phyloP scores from a whole-genome alignment of 345 rosid genomes.

The Nephelium lappaceum region DNA sequence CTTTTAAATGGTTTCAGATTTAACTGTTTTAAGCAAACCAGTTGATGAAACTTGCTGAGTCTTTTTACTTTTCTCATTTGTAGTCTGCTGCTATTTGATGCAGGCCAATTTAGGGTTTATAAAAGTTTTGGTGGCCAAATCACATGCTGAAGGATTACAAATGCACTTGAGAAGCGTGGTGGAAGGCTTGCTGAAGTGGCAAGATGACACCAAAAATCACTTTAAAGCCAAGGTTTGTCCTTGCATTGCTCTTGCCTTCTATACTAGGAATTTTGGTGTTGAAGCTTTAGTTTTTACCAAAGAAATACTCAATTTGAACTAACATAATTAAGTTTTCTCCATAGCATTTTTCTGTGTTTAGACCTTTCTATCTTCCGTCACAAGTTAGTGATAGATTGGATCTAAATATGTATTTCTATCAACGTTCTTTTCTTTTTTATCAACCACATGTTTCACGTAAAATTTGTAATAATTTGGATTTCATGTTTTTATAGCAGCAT shows the following conservation, averaged over 20 bases:
- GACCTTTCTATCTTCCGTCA: not conserved
- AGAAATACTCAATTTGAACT: not conserved
- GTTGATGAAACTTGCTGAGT: not conserved
- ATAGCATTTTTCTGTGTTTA: not conserved
- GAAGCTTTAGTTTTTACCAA: not conserved
- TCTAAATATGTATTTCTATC: not conserved
- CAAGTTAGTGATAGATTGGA: not conserved
- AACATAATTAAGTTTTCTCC: not conserved
- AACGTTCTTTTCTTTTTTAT: not conserved
- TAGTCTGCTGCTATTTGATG: constrained; percentile 25
- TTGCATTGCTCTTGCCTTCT: not conserved
- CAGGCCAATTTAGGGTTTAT: constrained; percentile 95
- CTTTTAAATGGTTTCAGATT: not conserved
- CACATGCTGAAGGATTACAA: constrained; percentile 78
- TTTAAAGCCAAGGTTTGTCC: constrained; percentile 83
- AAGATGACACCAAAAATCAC: constrained; percentile 76
- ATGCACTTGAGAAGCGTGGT: constrained; percentile 71
- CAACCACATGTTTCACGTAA: not conserved
- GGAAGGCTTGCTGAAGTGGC: constrained; percentile 89
- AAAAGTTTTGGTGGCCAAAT: constrained; percentile 92
- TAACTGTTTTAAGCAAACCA: not conserved
- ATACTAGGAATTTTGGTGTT: constrained; percentile 1
- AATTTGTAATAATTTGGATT: not conserved
- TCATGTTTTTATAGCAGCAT: not conserved
- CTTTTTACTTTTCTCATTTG: constrained; percentile 16